A percentile compares a stretch with the other conserved stretches of the same genome.
phyloP scores from a whole-genome alignment of 1,284 basidiomycete species.

The Jaminaea rosea region DNA sequence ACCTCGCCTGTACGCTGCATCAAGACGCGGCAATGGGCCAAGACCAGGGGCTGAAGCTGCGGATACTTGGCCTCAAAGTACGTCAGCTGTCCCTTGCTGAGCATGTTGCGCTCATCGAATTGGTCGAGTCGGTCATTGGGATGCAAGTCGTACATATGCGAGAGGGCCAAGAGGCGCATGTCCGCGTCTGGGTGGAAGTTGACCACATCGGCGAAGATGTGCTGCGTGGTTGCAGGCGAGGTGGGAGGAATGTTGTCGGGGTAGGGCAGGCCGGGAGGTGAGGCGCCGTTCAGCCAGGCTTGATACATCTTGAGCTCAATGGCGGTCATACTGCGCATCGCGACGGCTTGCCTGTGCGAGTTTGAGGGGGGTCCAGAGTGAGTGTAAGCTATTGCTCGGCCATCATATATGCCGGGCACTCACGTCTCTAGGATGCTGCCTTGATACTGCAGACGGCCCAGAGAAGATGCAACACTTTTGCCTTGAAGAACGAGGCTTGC shows the following conservation, averaged over 20 bases:
- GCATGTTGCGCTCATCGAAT: not conserved
- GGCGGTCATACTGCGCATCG: not conserved
- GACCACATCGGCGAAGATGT: not conserved
- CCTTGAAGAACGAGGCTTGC: not conserved
- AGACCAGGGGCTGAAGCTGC: not conserved
- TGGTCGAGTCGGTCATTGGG: not conserved
- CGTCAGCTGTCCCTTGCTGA: not conserved
- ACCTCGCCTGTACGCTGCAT: no score
- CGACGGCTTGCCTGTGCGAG: not conserved
- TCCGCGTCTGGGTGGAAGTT: not conserved
- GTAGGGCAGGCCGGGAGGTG: not conserved
- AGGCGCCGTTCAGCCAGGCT: not conserved
- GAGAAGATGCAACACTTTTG: not conserved
- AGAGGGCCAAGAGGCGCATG: not conserved
- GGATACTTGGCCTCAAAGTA: not conserved
- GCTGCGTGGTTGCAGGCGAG: not conserved
- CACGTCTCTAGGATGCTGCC: not conserved
- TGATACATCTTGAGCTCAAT: not conserved
- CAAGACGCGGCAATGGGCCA: not conserved
- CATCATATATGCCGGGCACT: not conserved
- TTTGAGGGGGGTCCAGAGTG: not conserved
- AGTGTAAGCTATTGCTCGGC: not conserved
- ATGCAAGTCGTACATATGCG: not conserved
- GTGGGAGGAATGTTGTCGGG: not conserved
- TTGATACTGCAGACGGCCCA: not conserved